Conservation (phyloP, 805 yeast genomes). For the Wickerhamiella sorbophila region DNA sequence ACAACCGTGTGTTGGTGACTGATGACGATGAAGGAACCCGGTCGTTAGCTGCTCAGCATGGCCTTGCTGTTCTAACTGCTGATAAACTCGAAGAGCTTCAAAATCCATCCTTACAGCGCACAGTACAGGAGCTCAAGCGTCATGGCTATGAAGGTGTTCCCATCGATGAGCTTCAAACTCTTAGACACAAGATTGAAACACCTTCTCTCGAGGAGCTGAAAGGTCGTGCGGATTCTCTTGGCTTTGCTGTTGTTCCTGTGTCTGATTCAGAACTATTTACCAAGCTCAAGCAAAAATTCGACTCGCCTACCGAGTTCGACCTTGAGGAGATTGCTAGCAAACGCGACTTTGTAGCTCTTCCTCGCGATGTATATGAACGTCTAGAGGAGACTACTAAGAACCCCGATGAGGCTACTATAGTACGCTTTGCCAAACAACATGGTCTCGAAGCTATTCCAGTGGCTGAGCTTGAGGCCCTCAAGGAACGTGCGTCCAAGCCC, state of each 20-base stretch:
- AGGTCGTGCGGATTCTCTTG: conserved; percentile 21
- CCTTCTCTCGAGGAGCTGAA: conserved; percentile 9
- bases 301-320: background rate
- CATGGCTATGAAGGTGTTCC: background rate
- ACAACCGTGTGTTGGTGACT: conserved; percentile 7
- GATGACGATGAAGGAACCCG: conserved; percentile 8
- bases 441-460: conserved; percentile 20
- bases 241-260: conserved; percentile 10
- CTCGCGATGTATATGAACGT: background rate
- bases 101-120: background rate
- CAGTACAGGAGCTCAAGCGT: background rate
- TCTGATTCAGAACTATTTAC: background rate
- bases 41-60: background rate
- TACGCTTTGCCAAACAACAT: conserved; percentile 17
- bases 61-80: background rate
- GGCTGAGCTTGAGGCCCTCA: conserved; percentile 6
- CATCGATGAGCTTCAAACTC: background rate
- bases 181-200: background rate
- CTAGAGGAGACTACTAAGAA: background rate
- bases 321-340: background rate
- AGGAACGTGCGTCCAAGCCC: background rate
- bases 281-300: background rate
- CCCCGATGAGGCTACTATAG: conserved; percentile 7
- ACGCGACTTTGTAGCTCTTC: background rate
- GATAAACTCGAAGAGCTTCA: background rate